Percentiles rank a stretch among this genome's conserved stretches.
Conservation (phyloP, 352 stramenopile species). For the Globisporangium okanoganense region DNA sequence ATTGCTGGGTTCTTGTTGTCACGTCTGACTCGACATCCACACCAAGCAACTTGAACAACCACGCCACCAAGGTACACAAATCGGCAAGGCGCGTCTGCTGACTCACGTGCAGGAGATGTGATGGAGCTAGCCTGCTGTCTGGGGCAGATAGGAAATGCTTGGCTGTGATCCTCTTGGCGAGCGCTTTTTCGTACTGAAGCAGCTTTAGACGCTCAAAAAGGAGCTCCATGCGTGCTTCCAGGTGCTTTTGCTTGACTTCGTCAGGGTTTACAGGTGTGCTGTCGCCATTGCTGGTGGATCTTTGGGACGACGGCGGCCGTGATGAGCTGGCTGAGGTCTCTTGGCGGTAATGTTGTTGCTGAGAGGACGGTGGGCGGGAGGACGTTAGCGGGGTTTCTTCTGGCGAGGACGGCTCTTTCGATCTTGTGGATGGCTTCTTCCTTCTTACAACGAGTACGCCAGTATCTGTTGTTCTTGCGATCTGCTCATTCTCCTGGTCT, state of each 20-base stretch:
- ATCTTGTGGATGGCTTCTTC: not conserved
- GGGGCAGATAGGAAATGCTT: constrained; percentile 39
- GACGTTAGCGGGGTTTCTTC: constrained; percentile 3
- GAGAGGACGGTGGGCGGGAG: constrained; percentile 1
- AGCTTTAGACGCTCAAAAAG: constrained; percentile 69
- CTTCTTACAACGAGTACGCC: not conserved
- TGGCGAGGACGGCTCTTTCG: not conserved
- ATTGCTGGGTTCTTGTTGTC: not conserved
- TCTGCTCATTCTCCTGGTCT: constrained; percentile 11
- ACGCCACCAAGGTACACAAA: constrained; percentile 35
- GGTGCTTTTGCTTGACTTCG: constrained; percentile 24
- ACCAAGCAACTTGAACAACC: constrained; percentile 36
- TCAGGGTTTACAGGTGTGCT: constrained; percentile 20
- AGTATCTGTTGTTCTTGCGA: not conserved
- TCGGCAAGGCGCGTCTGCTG: constrained; percentile 42
- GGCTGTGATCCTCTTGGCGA: constrained; percentile 37
- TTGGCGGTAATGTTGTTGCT: constrained; percentile 7
- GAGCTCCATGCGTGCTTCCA: constrained; percentile 53
- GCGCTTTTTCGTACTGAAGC: constrained; percentile 34
- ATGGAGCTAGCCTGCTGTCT: not conserved
- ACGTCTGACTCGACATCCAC: constrained; percentile 18
- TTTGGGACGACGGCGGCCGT: constrained; percentile 32
- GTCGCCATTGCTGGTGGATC: constrained; percentile 8
- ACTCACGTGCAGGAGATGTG: constrained; percentile 11
- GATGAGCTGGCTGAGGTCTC: constrained; percentile 16